Percentiles rank a stretch among this genome's conserved stretches.
Evolutionary conservation across 2,329 filamentous ascomycete species (phyloP).

Genomic region (Fusarium agapanthi): DNA sequence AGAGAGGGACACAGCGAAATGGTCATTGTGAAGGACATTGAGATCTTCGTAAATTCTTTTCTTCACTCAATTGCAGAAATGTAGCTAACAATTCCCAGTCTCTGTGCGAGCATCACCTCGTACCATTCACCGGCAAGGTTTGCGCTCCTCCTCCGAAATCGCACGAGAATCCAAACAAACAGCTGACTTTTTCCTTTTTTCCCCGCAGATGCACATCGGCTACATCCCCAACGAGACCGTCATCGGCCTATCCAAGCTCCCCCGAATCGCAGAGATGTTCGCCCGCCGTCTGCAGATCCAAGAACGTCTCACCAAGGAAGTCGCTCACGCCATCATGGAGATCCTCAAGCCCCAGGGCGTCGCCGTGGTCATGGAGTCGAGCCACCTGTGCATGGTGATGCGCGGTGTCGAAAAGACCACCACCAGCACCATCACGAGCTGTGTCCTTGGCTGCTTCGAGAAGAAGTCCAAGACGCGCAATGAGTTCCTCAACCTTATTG

Average conservation of each 20-base stretch:
- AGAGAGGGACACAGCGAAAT: slow-evolving; percentile 97
- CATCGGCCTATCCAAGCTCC: slow-evolving; percentile 94
- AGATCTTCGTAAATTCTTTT: slow-evolving; percentile 64
- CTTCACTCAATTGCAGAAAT: neutral
- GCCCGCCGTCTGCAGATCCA: slow-evolving; percentile 92
- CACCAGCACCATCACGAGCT: slow-evolving; percentile 91
- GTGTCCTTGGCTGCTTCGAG: slow-evolving; percentile 96
- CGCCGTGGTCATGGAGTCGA: slow-evolving; percentile 96
- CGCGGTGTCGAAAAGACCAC: slow-evolving; percentile 94
- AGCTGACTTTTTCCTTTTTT: neutral
- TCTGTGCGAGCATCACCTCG: slow-evolving; percentile 95
- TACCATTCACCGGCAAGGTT: slow-evolving; percentile 95
- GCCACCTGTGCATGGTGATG: slow-evolving; percentile 99
- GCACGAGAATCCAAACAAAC: neutral
- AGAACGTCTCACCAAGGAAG: slow-evolving; percentile 94
- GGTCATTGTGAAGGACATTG: slow-evolving; percentile 97
- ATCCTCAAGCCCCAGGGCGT: slow-evolving; percentile 94
- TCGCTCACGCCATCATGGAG: slow-evolving; percentile 92
- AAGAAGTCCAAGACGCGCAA: slow-evolving; percentile 92
- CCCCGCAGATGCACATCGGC: slow-evolving; percentile 90
- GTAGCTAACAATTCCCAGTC: slow-evolving; percentile 57
- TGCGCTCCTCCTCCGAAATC: slow-evolving; percentile 13
- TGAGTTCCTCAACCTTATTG: slow-evolving; percentile 87
- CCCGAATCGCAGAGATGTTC: slow-evolving; percentile 97
- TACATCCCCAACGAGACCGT: slow-evolving; percentile 94